phyloP scores from a whole-genome alignment of 1,139 yeast species.

The Scheffersomyces illinoinensis region DNA sequence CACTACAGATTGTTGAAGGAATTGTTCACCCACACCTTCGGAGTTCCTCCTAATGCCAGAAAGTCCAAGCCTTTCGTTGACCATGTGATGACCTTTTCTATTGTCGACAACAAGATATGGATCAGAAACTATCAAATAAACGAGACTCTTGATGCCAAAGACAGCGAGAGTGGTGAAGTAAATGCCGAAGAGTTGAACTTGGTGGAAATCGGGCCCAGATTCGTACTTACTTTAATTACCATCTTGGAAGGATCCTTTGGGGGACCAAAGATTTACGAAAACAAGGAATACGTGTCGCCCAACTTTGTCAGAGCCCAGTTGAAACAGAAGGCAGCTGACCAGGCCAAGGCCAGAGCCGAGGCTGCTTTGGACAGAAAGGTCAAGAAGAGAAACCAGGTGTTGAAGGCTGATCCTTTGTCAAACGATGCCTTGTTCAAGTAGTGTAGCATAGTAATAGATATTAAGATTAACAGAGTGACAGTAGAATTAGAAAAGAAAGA shows the following conservation, averaged over 20 bases:
- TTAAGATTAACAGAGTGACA: not conserved
- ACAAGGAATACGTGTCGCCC: constrained; percentile 95
- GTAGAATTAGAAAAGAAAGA: not conserved
- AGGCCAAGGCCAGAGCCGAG: constrained; percentile 76
- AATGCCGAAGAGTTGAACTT: constrained; percentile 61
- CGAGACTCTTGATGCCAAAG: constrained; percentile 62
- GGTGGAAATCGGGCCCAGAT: constrained; percentile 96
- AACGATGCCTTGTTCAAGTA: constrained; percentile 74
- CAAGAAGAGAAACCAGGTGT: constrained; percentile 71
- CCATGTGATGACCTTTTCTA: constrained; percentile 89
- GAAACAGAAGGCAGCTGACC: constrained; percentile 76
- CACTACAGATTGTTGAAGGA: constrained; percentile 82
- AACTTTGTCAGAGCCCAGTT: constrained; percentile 90
- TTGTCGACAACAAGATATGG: constrained; percentile 95
- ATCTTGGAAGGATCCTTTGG: constrained; percentile 96
- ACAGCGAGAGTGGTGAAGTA: constrained; percentile 44
- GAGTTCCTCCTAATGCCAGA: constrained; percentile 96
- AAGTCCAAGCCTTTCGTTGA: constrained; percentile 93
- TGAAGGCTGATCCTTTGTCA: constrained; percentile 82
- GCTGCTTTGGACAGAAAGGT: constrained; percentile 77
- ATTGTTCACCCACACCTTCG: constrained; percentile 81
- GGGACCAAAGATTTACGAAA: constrained; percentile 96
- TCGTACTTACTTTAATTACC: constrained; percentile 89
- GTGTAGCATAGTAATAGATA: not conserved
- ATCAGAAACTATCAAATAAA: constrained; percentile 90